Base-by-base conservation (phyloP, 352 stramenopile genomes). In the Phytophthora multivora region DNA sequence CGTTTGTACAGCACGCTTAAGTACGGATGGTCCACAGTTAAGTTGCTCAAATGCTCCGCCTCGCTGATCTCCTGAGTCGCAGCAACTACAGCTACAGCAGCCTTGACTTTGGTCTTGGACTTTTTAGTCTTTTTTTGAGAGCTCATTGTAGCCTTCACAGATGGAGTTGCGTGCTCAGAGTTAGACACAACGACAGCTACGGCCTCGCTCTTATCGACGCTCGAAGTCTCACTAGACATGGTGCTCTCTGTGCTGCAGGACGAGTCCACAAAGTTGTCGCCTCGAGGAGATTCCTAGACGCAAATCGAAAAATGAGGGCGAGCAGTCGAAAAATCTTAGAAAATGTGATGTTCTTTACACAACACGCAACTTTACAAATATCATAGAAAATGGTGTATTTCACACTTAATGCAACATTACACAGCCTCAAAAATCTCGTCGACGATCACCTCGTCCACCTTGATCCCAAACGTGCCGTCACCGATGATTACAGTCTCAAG, bases 1-100 rank as follows among this genome's bases (percentile, higher is more conserved):
- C 84, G 80, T 60, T 95, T 95, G 77, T 95, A 77, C 52, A 95
- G 51, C 45, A 93, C 84, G 40, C 80, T 90, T 43, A 93, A 51
- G 59, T 93, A 95, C 54, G 84, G 84, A 47, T 95, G 84, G 59
- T 91, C 80, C 19, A 87, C 51, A 23, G 66, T 83, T 36, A 77
- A 70, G 25, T 65, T 67, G 53, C 56, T 74, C 42, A 66, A 51
- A 16, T 80, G 61, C 5, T 83, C 70, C 23, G 77, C 73, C 26
- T 87, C 63, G 12, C 23, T 50, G 40, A 54, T 16, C 36, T 52
- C 50, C 33, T 69, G 49, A 16, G 55, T 65, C 54, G 66, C 51
- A 41, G 38, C 31, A 52, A 51, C 51, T 28, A 48, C 46, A 28
- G 61, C 63, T 40, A 63, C 55, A 36, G 26, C 51, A 11, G 59